Evolutionary conservation across 495 filamentous ascomycete genomes (phyloP), one percentile per base, ranked within the genome.

Genomic region (Glarea lozoyensis): DNA sequence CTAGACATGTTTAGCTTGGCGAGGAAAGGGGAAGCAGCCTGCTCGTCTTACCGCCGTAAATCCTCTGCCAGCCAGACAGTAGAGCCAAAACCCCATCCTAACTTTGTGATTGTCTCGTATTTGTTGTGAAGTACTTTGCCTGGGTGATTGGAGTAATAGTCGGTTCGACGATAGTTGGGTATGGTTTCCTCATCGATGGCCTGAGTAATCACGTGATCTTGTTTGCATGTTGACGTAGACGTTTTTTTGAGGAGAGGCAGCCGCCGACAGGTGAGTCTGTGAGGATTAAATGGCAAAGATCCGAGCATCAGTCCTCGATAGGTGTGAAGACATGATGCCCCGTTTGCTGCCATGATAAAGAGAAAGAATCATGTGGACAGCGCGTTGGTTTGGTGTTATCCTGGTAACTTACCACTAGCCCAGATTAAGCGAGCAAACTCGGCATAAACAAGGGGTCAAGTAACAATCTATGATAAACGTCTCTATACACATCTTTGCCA

Each of bases 31-130:
- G 32, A 35, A 9, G 7, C 10, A 15, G 32, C 17, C 32, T 16
- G 15, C 32, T 15, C 10, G 15, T 9, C 32, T 9, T 35, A 42
- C 39, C 39, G 39, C 30, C 49, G 33, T 25, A 64, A 31, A 57
- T 66, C 60, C 40, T 53, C 49, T 31, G 65, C 60, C 25, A 67
- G 50, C 65, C 62, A 68, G 50, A 65, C 56, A 23, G 63, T 67
- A 43, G 61, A 67, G 17, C 39, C 22, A 39, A 20, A 17, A 7
- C 39, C 39, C 39, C 39, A 42, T 24, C 39, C 39, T 11, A 42
- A 24, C 23, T 42, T 42, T 11, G 22, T 24, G 39, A 42, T 42
- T 31, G 39, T 31, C 15, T 42, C 4, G 39, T 42, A 42, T 18
- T 24, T 42, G 9, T 42, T 31, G 18, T 42, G 29, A 30, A 42